Evolutionary conservation across 108 stramenopile genomes (phyloP).

Genomic region (Ochromonas danica): DNA sequence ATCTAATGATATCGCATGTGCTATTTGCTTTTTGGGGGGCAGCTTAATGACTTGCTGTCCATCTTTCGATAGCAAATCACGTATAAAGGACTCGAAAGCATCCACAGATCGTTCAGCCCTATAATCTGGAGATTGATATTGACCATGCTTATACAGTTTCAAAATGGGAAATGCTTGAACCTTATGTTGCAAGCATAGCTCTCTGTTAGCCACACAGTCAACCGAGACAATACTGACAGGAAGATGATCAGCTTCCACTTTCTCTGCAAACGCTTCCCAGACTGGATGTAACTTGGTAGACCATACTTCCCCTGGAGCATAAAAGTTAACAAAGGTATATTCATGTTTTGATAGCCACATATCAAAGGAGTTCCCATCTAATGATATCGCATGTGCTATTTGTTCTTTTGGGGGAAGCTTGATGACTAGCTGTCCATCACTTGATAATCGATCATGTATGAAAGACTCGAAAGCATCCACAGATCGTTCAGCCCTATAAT

Average conservation of each 20-base stretch:
- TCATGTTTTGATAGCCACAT: constrained; percentile 63
- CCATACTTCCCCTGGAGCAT: constrained; percentile 86
- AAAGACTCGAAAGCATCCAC: constrained; percentile 69
- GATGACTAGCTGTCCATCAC: constrained; percentile 13
- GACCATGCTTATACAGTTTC: constrained; percentile 65
- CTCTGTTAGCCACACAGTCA: constrained; percentile 78
- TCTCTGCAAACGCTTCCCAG: constrained; percentile 75
- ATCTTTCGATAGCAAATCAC: background rate
- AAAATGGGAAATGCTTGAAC: constrained; percentile 87
- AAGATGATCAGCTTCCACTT: constrained; percentile 51
- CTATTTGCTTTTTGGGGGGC: no score
- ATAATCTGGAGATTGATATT: constrained; percentile 64
- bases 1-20: constrained; percentile 61
- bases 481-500: constrained; percentile 85
- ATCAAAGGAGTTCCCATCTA: constrained; percentile 68
- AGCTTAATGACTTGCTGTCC: background rate
- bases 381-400: constrained; percentile 43
- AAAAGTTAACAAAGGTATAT: constrained; percentile 80
- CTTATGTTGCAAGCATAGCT: constrained; percentile 69
- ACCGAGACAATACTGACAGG: constrained; percentile 57
- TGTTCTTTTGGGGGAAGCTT: constrained; percentile 57
- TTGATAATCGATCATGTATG: constrained; percentile 52
- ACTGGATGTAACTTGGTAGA: constrained; percentile 88
- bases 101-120: constrained; percentile 81
- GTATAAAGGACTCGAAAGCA: constrained; percentile 53